Base-by-base conservation (phyloP, 2,329 filamentous ascomycete species). In the Sporothrix brasiliensis region DNA sequence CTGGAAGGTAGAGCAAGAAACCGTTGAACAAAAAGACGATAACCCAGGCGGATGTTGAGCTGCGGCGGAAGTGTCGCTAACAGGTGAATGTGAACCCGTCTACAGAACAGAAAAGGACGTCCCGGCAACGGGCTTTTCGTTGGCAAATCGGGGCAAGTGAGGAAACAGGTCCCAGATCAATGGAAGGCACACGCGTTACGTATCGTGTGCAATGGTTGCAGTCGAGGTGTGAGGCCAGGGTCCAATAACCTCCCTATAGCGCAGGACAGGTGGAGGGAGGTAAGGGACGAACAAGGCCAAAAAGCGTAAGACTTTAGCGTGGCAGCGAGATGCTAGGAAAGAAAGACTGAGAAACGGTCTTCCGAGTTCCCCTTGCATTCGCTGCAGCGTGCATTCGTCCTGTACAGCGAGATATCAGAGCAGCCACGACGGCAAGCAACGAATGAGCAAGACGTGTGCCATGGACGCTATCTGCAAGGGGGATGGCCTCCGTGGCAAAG, bases 281-380 rank as follows among this genome's bases (percentile, higher is more conserved):
- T 11, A 44, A 47, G 19, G 58, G 11, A 19, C 56, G 44, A 49
- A 44, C 3, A n/a, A 21, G 41, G 47, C 44, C 44, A 44, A 47
- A 47, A 41, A 39, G n/a, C 3, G 50, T 47, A 21, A 53, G 65
- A 34, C 44, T 27, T 44, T 67, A 19, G 63, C 60, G 41, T 30
- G 13, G 39, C 34, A 41, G 50, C 19, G 13, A 47, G 41, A 34
- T 10, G 34, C 56, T 34, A 34, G 11, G 41, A 44, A 7, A 41
- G 6, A 60, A 16, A 34, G 53, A 6, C 13, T 7, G 14, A 16
- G 10, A 44, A 5, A 44, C 1, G 16, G 30, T 19, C 53, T 30
- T 53, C 21, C 21, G 41, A 54, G 53, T 4, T 24, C 67, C 67
- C 67, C 67, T 69, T 68, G 67, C 67, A 68, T 58, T 49, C 60